phyloP scores from a whole-genome alignment of 116 monocot species.

The Zostera marina region DNA sequence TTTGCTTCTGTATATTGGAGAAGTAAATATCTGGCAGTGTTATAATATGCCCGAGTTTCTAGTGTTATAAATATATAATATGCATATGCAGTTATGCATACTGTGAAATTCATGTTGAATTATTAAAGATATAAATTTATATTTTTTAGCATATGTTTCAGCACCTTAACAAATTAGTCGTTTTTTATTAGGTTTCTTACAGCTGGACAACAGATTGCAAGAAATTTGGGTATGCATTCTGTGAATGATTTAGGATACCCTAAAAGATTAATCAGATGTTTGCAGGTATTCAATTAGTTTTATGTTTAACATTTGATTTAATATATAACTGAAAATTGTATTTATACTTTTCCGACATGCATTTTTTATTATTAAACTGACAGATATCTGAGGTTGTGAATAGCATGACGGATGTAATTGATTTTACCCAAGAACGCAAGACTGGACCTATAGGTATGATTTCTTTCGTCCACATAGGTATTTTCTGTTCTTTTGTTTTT shows the following conservation, averaged over 20 bases:
- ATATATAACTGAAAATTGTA: neutral
- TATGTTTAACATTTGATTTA: neutral
- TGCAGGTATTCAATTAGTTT: slow-evolving; percentile 36
- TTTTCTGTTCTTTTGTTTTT: too few relatives aligned
- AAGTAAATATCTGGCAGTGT: too few relatives aligned
- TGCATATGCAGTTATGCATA: too few relatives aligned
- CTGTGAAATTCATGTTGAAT: too few relatives aligned
- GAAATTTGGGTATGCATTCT: slow-evolving; percentile 66
- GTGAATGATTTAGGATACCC: slow-evolving; percentile 90
- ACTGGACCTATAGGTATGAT: slow-evolving; percentile 72
- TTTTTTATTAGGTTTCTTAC: slow-evolving; percentile 47
- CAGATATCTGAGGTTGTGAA: slow-evolving; percentile 96
- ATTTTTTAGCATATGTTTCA: too few relatives aligned
- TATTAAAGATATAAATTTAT: too few relatives aligned
- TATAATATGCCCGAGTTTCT: too few relatives aligned
- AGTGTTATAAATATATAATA: too few relatives aligned
- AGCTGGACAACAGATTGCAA: slow-evolving; percentile 66
- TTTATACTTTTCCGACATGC: neutral
- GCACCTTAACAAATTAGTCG: too few relatives aligned
- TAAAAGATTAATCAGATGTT: slow-evolving; percentile 84
- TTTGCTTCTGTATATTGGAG: too few relatives aligned
- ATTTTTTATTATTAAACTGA: neutral
- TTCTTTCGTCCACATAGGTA: neutral
- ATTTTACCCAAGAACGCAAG: slow-evolving; percentile 52
- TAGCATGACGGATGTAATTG: slow-evolving; percentile 93